Conservation (phyloP, 345 rosid species). For the Boechera retrofracta region DNA sequence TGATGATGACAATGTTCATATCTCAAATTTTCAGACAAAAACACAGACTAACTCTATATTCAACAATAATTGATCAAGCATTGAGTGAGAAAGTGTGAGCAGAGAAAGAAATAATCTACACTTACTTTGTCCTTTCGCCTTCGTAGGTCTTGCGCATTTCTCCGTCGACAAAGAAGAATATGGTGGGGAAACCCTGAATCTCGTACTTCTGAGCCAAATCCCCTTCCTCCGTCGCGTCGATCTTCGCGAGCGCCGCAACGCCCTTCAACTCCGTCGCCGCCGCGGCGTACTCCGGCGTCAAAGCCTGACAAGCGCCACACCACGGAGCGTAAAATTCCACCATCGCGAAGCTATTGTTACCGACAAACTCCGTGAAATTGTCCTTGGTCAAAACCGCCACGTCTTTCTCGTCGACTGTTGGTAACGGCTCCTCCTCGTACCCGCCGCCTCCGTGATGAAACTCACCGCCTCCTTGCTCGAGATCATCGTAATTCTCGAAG, state of each 20-base stretch:
- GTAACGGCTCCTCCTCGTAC: slow-evolving; percentile 38
- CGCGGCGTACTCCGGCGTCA: slow-evolving; percentile 56
- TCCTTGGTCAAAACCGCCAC: slow-evolving; percentile 51
- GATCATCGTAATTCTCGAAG: slow-evolving; percentile 54
- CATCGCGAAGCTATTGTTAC: slow-evolving; percentile 47
- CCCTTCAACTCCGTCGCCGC: slow-evolving; percentile 57
- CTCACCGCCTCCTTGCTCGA: slow-evolving; percentile 45
- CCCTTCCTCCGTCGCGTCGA: slow-evolving; percentile 50
- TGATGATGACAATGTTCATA: slow-evolving; percentile 17
- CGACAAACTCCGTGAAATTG: slow-evolving; percentile 53
- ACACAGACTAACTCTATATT: not conserved
- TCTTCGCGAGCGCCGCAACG: slow-evolving; percentile 56
- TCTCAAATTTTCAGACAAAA: slow-evolving; percentile 15
- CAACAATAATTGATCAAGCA: not conserved
- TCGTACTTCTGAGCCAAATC: slow-evolving; percentile 48
- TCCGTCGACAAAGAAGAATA: slow-evolving; percentile 46
- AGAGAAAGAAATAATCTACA: not conserved
- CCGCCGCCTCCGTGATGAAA: slow-evolving; percentile 39
- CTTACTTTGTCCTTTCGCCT: slow-evolving; percentile 48
- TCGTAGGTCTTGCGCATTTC: slow-evolving; percentile 43
- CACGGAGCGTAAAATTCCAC: slow-evolving; percentile 60
- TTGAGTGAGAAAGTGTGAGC: slow-evolving; percentile 14
- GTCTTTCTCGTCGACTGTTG: slow-evolving; percentile 46
- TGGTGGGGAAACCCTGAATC: slow-evolving; percentile 48
- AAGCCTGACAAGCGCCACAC: slow-evolving; percentile 53